Evolutionary conservation across 192 early-diverging fungal species (phyloP).

Genomic region (Paraglomus brasilianum): DNA sequence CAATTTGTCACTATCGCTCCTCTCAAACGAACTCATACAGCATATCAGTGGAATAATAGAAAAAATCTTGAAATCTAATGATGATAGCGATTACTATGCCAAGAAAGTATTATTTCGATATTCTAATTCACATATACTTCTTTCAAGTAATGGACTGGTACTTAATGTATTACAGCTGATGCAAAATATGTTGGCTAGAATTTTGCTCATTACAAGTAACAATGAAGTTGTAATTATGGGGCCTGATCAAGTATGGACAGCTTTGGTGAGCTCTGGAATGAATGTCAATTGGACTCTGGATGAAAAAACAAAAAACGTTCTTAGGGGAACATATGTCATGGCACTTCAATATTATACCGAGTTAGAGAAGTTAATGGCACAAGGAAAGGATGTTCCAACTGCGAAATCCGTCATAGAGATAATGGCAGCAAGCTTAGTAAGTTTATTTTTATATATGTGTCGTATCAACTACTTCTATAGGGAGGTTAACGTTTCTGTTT

Average conservation of each 20-base stretch:
- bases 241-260: conserved; percentile 44
- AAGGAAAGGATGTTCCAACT: conserved; percentile 46
- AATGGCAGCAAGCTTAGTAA: conserved; percentile 58
- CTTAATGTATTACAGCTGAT: conserved; percentile 50
- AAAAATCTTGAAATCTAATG: conserved; percentile 37
- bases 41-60: conserved; percentile 45
- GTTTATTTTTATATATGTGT: neutral
- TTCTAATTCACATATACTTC: conserved; percentile 40
- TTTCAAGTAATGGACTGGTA: conserved; percentile 57
- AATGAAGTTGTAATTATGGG: conserved; percentile 18
- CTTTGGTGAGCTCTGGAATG: conserved; percentile 36
- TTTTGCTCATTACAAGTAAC: conserved; percentile 32
- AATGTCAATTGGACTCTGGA: conserved; percentile 18
- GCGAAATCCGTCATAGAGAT: conserved; percentile 56
- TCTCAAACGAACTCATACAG: conserved; percentile 47
- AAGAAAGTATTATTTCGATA: conserved; percentile 51
- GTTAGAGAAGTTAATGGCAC: conserved; percentile 42
- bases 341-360: conserved; percentile 56
- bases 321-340: conserved; percentile 53
- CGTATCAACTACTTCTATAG: neutral
- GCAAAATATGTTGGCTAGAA: conserved; percentile 53
- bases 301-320: conserved; percentile 40
- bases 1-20: conserved; percentile 47
- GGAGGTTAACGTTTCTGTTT: neutral
- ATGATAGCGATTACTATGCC: conserved; percentile 41